Conservation (phyloP, 2,329 filamentous ascomycete species). For the Colletotrichum sansevieriae region DNA sequence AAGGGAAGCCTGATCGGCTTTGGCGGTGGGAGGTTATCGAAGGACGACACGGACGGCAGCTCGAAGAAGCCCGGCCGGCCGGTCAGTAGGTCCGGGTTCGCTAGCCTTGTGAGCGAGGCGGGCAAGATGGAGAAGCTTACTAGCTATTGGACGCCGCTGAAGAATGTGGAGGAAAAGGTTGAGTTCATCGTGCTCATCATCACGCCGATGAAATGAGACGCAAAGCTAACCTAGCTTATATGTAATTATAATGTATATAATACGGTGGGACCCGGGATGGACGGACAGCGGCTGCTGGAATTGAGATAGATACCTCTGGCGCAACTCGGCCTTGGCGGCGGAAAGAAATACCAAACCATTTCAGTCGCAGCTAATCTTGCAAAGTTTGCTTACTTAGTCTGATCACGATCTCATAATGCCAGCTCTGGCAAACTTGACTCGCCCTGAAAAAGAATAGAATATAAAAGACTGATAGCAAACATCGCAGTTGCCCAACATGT, state of each 20-base stretch:
- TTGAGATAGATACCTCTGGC: conserved; percentile 9
- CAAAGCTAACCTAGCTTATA: not conserved
- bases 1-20: conserved; percentile 39
- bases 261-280: not conserved
- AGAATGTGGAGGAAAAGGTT: conserved; percentile 36
- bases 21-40: conserved; percentile 33
- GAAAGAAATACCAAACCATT: not conserved
- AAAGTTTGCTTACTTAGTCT: too few relatives aligned
- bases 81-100: conserved; percentile 35
- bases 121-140: conserved; percentile 35
- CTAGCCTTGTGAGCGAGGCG: conserved; percentile 34
- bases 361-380: not conserved
- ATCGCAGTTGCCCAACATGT: too few relatives aligned
- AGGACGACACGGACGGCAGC: conserved; percentile 26
- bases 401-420: too few relatives aligned
- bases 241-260: conserved; percentile 14
- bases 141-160: conserved; percentile 43
- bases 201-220: conserved; percentile 25
- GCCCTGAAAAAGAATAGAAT: too few relatives aligned
- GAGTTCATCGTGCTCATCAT: conserved; percentile 41
- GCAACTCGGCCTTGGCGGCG: not conserved
- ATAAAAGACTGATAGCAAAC: too few relatives aligned
- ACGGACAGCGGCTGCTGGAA: not conserved
- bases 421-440: not conserved
- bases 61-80: conserved; percentile 26